These are phyloP conservation scores for Puccinia hordei DNA, from an alignment of 1,284 basidiomycete species.

Conservation along the genomic window DNA sequence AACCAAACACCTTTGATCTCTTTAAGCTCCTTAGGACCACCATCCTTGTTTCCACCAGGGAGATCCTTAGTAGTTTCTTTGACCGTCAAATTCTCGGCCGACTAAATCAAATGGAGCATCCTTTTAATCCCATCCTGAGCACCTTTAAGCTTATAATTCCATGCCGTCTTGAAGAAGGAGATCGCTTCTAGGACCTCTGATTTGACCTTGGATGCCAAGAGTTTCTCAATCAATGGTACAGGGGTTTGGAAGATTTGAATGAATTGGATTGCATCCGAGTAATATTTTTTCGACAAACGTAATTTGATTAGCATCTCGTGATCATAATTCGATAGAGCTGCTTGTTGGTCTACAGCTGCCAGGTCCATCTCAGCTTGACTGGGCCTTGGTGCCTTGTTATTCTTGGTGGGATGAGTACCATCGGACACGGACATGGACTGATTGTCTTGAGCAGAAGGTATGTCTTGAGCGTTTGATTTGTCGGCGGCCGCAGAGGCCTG, in stretches of 20 bases:
- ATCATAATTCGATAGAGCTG: conserved; percentile 52
- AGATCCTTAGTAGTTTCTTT: conserved; percentile 63
- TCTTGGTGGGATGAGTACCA: conserved; percentile 39
- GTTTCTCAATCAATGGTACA: conserved; percentile 72
- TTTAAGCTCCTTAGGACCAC: conserved; percentile 65
- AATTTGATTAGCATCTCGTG: conserved; percentile 67
- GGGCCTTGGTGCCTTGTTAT: too few relatives aligned
- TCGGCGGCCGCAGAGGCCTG: too few relatives aligned
- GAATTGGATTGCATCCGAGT: conserved; percentile 80
- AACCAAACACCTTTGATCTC: conserved; percentile 86
- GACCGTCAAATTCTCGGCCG: conserved; percentile 85
- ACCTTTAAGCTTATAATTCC: too few relatives aligned
- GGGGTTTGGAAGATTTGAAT: conserved; percentile 77
- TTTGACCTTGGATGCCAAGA: conserved; percentile 88
- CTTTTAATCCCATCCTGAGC: too few relatives aligned
- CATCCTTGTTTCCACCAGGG: conserved; percentile 18
- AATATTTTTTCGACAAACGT: conserved; percentile 82
- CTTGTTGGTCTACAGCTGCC: too few relatives aligned
- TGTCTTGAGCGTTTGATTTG: too few relatives aligned
- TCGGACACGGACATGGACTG: neutral
- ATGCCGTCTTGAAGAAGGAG: conserved; percentile 85
- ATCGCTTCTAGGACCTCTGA: conserved; percentile 92
- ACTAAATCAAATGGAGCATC: conserved; percentile 98
- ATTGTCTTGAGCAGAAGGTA: too few relatives aligned
- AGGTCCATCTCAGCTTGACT: too few relatives aligned